Conservation (phyloP, 2,329 filamentous ascomycete genomes). For the Penicillium sp. region DNA sequence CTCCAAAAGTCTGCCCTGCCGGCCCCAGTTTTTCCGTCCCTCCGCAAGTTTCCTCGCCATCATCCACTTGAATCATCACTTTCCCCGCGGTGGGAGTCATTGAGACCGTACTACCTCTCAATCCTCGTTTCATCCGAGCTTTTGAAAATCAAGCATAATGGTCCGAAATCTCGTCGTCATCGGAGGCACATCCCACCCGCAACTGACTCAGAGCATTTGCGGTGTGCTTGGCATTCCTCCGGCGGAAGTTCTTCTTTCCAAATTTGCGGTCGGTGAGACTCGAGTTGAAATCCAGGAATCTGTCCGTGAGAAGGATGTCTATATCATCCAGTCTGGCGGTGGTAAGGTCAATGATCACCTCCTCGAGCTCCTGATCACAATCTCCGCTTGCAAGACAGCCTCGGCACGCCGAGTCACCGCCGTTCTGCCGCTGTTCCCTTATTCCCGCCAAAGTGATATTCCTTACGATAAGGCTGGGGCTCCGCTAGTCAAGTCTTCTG, state of each 20-base stretch:
- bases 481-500: constrained; percentile 67
- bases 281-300: constrained; percentile 94
- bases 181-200: constrained; percentile 85
- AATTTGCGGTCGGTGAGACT: constrained; percentile 93
- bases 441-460: constrained; percentile 91
- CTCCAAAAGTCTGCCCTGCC: constrained; percentile 15
- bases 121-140: constrained; percentile 4
- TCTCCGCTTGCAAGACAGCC: constrained; percentile 94
- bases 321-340: constrained; percentile 91
- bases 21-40: constrained; percentile 26
- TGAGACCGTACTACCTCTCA: constrained; percentile 5
- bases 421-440: constrained; percentile 91
- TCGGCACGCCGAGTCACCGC: constrained; percentile 90
- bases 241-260: constrained; percentile 75
- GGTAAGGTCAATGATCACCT: constrained; percentile 94
- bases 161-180: constrained; percentile 93
- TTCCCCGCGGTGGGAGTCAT: constrained; percentile 11
- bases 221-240: constrained; percentile 80
- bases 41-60: constrained; percentile 22
- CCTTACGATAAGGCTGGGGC: constrained; percentile 95
- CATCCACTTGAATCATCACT: constrained; percentile 16
- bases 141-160: constrained; percentile 48
- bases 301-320: constrained; percentile 96
- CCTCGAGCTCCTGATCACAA: constrained; percentile 94
- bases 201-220: constrained; percentile 80